These are phyloP conservation scores for Xylariaceae sp. DNA, from an alignment of 2,329 filamentous ascomycete genomes.

Conservation along the genomic window DNA sequence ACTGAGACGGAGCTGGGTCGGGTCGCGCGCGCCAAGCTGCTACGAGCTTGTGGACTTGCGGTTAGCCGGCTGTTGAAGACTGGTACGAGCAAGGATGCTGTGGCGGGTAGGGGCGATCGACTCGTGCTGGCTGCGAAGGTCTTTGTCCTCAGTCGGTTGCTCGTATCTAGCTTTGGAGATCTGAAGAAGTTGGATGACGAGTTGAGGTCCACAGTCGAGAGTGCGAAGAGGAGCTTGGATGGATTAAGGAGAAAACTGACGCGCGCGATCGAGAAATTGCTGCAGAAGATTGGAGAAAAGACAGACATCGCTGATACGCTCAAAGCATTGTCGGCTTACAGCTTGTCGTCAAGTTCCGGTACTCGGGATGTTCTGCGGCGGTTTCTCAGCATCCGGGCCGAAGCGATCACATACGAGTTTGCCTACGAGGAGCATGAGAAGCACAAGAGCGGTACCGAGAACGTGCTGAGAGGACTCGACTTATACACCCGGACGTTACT, in stretches of 20 bases:
- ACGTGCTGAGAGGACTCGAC: conserved; percentile 60
- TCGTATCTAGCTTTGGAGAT: conserved; percentile 67
- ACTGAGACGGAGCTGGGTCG: conserved; percentile 24
- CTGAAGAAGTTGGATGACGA: conserved; percentile 31
- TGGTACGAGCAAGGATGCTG: conserved; percentile 21
- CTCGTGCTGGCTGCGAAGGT: conserved; percentile 62
- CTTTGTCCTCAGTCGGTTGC: conserved; percentile 67
- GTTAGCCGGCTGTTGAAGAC: conserved; percentile 46
- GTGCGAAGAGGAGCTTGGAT: conserved; percentile 58
- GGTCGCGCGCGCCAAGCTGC: conserved; percentile 43
- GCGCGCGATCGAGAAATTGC: conserved; percentile 61
- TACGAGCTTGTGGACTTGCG: conserved; percentile 48
- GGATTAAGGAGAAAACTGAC: conserved; percentile 59
- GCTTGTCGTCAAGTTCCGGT: conserved; percentile 73
- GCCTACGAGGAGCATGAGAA: conserved; percentile 43
- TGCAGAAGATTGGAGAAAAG: conserved; percentile 57
- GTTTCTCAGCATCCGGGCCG: conserved; percentile 68
- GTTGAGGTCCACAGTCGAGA: conserved; percentile 45
- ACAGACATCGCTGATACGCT: conserved; percentile 51
- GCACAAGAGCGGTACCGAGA: conserved; percentile 35
- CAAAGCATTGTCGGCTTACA: conserved; percentile 74
- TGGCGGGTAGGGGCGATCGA: conserved; percentile 40
- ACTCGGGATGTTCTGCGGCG: conserved; percentile 72
- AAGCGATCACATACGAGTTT: conserved; percentile 61
- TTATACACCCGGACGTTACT: conserved; percentile 73